Percentiles rank a stretch among this genome's conserved stretches.
These are phyloP conservation scores for Abrus precatorius DNA, from an alignment of 306 rosid genomes.

Conservation along the genomic window DNA sequence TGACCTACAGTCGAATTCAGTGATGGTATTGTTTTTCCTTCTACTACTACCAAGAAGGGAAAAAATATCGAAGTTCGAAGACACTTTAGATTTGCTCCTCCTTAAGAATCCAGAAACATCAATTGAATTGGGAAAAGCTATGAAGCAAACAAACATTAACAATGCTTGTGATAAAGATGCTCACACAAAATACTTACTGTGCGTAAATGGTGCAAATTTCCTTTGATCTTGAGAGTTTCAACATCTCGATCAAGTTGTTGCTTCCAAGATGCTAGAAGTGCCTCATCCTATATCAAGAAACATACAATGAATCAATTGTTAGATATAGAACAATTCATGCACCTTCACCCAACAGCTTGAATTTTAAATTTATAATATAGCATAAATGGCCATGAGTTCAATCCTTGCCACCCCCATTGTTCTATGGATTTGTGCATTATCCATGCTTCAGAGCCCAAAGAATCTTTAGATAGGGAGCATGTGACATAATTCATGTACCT, in stretches of 20 bases:
- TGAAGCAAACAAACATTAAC: background rate
- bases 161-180: background rate
- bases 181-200: conserved; percentile 61
- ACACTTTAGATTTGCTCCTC: too few species aligned
- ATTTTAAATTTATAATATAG: background rate
- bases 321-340: conserved; percentile 8
- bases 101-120: too few species aligned
- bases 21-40: too few species aligned
- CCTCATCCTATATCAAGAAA: conserved; percentile 77
- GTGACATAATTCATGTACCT: background rate
- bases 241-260: conserved; percentile 87
- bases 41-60: too few species aligned
- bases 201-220: conserved; percentile 81
- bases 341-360: background rate
- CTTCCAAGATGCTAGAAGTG: conserved; percentile 92
- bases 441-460: conserved; percentile 18
- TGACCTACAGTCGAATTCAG: too few species aligned
- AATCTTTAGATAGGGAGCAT: background rate
- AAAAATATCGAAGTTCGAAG: too few species aligned
- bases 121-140: too few species aligned
- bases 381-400: conserved; percentile 2
- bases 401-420: conserved; percentile 22
- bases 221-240: conserved; percentile 96
- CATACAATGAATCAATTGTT: background rate
- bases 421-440: conserved; percentile 4